Percentiles rank a stretch among this genome's conserved stretches.
phyloP scores from a whole-genome alignment of 2,329 filamentous ascomycete species.

The Pezicula carpinea region DNA sequence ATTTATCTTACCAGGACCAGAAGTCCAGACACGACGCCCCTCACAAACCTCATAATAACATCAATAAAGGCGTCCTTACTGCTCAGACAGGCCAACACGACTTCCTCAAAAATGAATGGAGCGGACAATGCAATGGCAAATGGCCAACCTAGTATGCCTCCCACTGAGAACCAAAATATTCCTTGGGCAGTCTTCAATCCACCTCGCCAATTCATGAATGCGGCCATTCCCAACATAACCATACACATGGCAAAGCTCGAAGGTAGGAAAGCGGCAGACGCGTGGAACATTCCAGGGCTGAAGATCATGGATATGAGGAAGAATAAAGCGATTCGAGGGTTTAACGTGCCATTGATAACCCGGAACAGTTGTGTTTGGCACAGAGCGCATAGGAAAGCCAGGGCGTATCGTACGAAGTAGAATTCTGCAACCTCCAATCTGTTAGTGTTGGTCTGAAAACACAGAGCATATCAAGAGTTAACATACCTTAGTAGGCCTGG shows the following conservation, averaged over 20 bases:
- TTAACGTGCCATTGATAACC: slow-evolving; percentile 70
- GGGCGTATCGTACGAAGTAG: slow-evolving; percentile 73
- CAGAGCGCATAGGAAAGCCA: slow-evolving; percentile 73
- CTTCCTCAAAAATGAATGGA: slow-evolving; percentile 78
- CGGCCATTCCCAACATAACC: slow-evolving; percentile 76
- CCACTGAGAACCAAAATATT: slow-evolving; percentile 86
- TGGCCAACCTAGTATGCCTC: slow-evolving; percentile 86
- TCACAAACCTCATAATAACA: slow-evolving; percentile 54
- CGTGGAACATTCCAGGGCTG: slow-evolving; percentile 91
- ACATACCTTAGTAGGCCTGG: slow-evolving; percentile 53
- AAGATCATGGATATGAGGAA: slow-evolving; percentile 74
- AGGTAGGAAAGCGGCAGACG: slow-evolving; percentile 80
- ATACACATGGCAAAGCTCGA: slow-evolving; percentile 98
- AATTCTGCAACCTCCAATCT: slow-evolving; percentile 62
- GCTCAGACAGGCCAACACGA: slow-evolving; percentile 50
- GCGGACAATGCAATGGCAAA: slow-evolving; percentile 79
- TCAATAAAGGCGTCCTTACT: slow-evolving; percentile 56
- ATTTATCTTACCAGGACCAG: slow-evolving; percentile 24
- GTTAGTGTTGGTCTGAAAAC: slow-evolving; percentile 12
- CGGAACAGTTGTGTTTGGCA: slow-evolving; percentile 81
- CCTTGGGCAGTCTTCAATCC: slow-evolving; percentile 76
- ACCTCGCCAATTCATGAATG: slow-evolving; percentile 86
- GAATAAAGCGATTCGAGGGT: slow-evolving; percentile 77
- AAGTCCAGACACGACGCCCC: slow-evolving; percentile 51
- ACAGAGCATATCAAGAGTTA: no score